Evolutionary conservation across 495 filamentous ascomycete species (phyloP), one percentile per base, ranked within the genome.

Genomic region (Clavariopsis aquatica): DNA sequence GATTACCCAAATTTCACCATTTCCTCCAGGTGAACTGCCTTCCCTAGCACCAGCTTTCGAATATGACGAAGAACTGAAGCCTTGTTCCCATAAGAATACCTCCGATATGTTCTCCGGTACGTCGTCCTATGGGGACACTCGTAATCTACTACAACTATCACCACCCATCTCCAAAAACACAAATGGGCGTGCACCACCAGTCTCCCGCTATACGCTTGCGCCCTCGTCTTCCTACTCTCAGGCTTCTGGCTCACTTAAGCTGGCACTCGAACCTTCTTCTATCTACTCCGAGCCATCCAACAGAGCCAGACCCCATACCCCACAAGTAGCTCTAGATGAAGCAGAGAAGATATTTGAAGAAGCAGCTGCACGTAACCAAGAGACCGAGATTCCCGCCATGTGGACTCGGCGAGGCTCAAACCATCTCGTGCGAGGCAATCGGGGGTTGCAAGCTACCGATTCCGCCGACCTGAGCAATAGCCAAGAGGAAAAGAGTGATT

Each of bases 121-220:
- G n/a, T 64, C 63, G 3, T 74, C 72, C 1, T 74, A 74, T 62
- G 72, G 72, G 13, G 69, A 73, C 57, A 74, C 68, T n/a, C 68
- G 71, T 13, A 43, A 71, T 29, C 56, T 74, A 19, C 64, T 73
- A 10, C 64, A 52, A 49, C 31, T 62, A 13, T 69, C 57, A 28
- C 68, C 46, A 38, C 17, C 47, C 2, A 34, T 38, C 17, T 13
- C n/a, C 10, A 31, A 1, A 13, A 24, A n/a, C 28, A 15, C 36
- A 19, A 24, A 17, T 28, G 26, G 20, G 19, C 17, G 36, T n/a
- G 22, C 27, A 15, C 31, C 52, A 15, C 2, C 31, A n/a, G n/a
- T 56, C 43, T 13, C 43, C 8, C 34, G 31, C 34, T 41, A n/a
- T 27, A 22, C 23, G n/a, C 54, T 49, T 46, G 56, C 62, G 20